Base-by-base conservation (phyloP, 1,139 yeast genomes). In the Pichia sp. region DNA sequence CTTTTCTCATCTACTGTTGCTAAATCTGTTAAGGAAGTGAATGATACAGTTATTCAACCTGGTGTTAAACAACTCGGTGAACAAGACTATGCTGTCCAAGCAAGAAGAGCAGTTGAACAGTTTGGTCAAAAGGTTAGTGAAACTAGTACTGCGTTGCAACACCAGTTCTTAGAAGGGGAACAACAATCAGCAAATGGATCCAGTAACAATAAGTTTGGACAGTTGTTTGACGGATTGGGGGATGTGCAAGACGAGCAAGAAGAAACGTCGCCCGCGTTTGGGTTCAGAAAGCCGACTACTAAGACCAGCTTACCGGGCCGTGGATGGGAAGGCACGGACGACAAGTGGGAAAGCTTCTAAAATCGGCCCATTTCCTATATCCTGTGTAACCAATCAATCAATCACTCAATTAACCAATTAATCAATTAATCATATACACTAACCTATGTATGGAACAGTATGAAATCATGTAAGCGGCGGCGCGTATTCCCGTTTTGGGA, bases 111-210 rank as follows among this genome's bases (percentile, higher is more conserved):
- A 22, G 85, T 93, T 76, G 82, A 88, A 46, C 97, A 91, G 66
- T 91, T 89, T 67, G 96, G 96, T 35, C 94, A 85, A 60, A 86
- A 79, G 58, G 84, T 89, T 71, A 94, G 84, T 59, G 94, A 87
- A 55, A 87, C 96, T 1, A 87, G 95, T 29, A 74, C 72, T 50
- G 80, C 78, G 83, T 10, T 79, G 80, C 63, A 76, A 74, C 51
- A 68, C 15, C 62, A 62, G 43, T 50, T 64, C 5, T 36, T 21
- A 6, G 43, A 41, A 60, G 22, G 10, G 26, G 33, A 31, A 54
- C 19, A 48, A 62, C 53, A 13, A 33, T 38, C 4, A 40, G 53
- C 11, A 31, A 35, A n/a, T n/a, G n/a, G n/a, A n/a, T n/a, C n/a
- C n/a, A n/a, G n/a, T 5, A 44, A 46, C 59, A 56, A 69, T 55